Base-by-base conservation (phyloP, 495 filamentous ascomycete species). In the Trichocladium antarcticum region DNA sequence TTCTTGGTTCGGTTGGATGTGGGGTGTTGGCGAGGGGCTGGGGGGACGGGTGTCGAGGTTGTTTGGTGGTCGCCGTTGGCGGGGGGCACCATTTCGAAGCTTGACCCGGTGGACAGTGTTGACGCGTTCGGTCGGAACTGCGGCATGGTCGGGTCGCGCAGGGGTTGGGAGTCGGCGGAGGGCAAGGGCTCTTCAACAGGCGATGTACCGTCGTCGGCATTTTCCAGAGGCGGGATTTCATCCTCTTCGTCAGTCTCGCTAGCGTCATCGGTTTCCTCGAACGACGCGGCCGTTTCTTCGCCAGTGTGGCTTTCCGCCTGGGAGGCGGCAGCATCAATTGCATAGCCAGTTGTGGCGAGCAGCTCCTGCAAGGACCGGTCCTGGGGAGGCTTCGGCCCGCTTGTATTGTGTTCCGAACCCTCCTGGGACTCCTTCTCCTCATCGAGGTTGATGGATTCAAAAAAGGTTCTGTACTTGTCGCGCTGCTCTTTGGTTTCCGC, bases 61-160 rank as follows among this genome's bases (percentile, higher is more conserved):
- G 15, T 6, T 16, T 32, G 32, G 9, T 9, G 24, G 8, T n/a
- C 10, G 15, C 17, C n/a, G n/a, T n/a, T n/a, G n/a, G n/a, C n/a
- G n/a, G n/a, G n/a, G n/a, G n/a, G n/a, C n/a, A 6, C n/a, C 31
- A 28, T 17, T 36, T 10, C 11, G 36, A 11, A 17, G n/a, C 20
- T 11, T 10, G 31, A 17, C 17, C n/a, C n/a, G 45, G 15, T 7
- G 22, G 20, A 12, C 19, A 8, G 10, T 34, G 45, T 2, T 1
- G 20, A 9, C 1, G 59, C 58, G 34, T 54, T 59, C 5, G 49
- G 56, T 21, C 81, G 74, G 60, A 83, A 78, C 55, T 86, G 84
- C 9, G 82, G 84, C 45, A 86, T 71, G 12, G 82, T 87, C 10
- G 81, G 84, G 56, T 87, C 82, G 32, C 72, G 71, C 39, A 71